Evolutionary conservation across 768 basidiomycete genomes (phyloP), one percentile per base, ranked within the genome.

Genomic region (Mrakia frigida): DNA sequence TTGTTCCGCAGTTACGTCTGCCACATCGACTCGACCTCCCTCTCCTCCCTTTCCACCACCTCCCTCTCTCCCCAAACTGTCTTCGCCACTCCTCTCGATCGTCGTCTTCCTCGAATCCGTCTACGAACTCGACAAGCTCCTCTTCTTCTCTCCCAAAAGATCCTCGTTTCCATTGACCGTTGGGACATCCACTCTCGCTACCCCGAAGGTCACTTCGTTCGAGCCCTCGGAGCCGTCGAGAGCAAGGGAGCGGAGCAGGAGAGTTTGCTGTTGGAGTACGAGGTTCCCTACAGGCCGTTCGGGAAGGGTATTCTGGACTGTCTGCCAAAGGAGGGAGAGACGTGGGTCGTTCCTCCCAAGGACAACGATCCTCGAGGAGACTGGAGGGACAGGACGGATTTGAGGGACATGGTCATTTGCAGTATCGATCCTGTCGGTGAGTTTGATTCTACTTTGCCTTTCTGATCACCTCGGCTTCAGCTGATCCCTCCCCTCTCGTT

Each of bases 221-320:
- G 96, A 59, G 89, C 93, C 0, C 87, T 99, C 0, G 97, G 97
- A 3, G 89, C 88, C 80, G 93, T 90, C 0, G 96, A 94, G 81
- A 92, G 91, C 82, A 97, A 98, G 83, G 94, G 96, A 82, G 95
- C 95, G 0, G 96, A 98, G 81, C 91, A 94, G 82, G 96, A 98
- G 83, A 93, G 92, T 82, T 81, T 99, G 74, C 82, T 99, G 80
- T 84, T 98, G 39, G 96, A 99, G 82, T 98, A 91, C 82, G 97
- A 97, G 73, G 93, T 98, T 10, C 94, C 94, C 0, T 98, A 98
- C 82, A 83, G 96, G 78, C 93, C 97, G 2, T 99, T 99, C 82
- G 94, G 94, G n/a, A 92, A 90, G 83, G 93, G 94, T 3, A 94
- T 98, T 63, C 81, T 97, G 80, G 90, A 92, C 78, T 98, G 97